A percentile compares a stretch with the other conserved stretches of the same genome.
phyloP scores from a whole-genome alignment of 2,329 filamentous ascomycete species.

The Bipolaris cookei region DNA sequence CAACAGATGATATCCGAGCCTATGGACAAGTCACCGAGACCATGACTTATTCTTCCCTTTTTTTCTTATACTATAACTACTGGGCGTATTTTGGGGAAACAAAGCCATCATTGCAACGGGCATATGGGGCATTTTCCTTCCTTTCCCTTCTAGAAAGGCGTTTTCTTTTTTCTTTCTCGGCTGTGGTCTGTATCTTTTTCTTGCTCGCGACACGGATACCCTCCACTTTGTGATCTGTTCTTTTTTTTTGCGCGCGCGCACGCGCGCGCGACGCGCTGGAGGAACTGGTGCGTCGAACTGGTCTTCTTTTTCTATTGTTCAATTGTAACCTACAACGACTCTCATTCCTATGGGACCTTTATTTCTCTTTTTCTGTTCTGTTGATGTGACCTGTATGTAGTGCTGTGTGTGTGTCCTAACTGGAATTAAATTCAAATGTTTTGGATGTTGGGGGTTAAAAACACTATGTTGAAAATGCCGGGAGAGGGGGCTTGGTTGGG shows the following conservation, averaged over 20 bases:
- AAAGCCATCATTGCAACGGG: not conserved
- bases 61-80: not conserved
- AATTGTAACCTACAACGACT: too few species aligned
- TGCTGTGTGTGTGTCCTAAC: too few species aligned
- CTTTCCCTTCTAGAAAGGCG: conserved; percentile 21
- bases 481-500: too few species aligned
- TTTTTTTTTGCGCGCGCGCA: conserved; percentile 21
- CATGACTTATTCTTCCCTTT: not conserved
- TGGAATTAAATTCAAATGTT: too few species aligned
- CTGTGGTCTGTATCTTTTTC: conserved; percentile 2
- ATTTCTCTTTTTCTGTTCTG: too few species aligned
- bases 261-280: not conserved
- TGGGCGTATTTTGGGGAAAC: conserved; percentile 6
- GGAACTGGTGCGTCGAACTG: too few species aligned
- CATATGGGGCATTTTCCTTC: not conserved
- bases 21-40: conserved; percentile 34
- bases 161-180: conserved; percentile 14
- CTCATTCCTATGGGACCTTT: too few species aligned
- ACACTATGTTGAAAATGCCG: too few species aligned
- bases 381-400: too few species aligned
- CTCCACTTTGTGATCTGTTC: conserved; percentile 32
- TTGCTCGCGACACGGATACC: conserved; percentile 37
- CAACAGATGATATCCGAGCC: conserved; percentile 62
- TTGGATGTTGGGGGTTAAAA: too few species aligned
- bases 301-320: conserved; percentile 1